These are phyloP conservation scores for Cryphonectria parasitica DNA, from an alignment of 2,329 filamentous ascomycete genomes.

Conservation along the genomic window DNA sequence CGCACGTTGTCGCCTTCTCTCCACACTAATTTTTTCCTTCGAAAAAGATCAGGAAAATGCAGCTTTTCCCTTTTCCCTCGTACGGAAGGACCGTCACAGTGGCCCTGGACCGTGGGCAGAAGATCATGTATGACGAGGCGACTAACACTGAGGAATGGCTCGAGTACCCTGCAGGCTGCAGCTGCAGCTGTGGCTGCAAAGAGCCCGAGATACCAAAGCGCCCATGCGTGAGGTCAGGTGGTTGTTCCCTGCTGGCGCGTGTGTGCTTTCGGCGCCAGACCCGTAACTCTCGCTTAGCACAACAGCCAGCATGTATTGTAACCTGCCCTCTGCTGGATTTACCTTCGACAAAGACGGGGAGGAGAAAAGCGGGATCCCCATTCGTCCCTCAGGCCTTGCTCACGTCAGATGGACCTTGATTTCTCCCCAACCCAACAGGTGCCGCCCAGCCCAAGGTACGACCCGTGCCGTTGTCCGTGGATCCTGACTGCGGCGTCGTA, in stretches of 20 bases:
- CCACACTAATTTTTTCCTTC: too few species aligned
- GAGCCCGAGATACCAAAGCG: conserved; percentile 11
- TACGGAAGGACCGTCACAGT: conserved; percentile 7
- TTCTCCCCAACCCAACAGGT: conserved; percentile 1
- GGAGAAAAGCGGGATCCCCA: conserved; percentile 4
- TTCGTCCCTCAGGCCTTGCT: conserved; percentile 19
- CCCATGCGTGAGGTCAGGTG: conserved; percentile 26
- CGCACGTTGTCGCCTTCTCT: not conserved
- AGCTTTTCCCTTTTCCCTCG: not conserved
- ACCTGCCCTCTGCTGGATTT: not conserved
- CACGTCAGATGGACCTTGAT: conserved; percentile 27
- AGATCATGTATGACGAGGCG: conserved; percentile 12
- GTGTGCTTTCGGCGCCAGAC: conserved; percentile 13
- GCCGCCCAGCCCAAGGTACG: conserved; percentile 20
- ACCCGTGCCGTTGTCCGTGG: conserved; percentile 22
- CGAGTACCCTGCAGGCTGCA: conserved; percentile 13
- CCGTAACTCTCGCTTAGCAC: conserved; percentile 9
- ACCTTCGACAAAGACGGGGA: conserved; percentile 12
- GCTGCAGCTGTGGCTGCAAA: conserved; percentile 22
- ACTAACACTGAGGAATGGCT: conserved; percentile 16
- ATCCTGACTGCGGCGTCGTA: conserved; percentile 5
- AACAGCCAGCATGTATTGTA: not conserved
- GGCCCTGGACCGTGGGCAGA: conserved; percentile 1
- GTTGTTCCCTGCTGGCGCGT: conserved; percentile 11
- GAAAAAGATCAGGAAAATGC: not conserved